Evolutionary conservation across 2,329 filamentous ascomycete genomes (phyloP), one percentile per base, ranked within the genome.

Genomic region (Calonectria hongkongensis): DNA sequence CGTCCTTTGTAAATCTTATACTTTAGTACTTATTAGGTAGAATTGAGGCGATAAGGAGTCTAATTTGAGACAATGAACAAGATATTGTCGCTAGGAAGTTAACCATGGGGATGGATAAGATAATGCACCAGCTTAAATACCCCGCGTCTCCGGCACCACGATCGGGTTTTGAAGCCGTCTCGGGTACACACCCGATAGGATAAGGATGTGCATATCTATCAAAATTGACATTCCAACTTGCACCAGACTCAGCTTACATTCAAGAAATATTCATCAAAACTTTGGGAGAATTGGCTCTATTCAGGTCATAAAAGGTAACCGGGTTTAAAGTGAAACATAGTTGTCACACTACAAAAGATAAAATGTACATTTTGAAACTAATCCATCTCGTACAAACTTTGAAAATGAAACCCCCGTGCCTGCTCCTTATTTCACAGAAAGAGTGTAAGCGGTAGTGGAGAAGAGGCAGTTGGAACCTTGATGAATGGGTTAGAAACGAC

Each of bases 391-490:
- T 15, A 15, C 10, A 63, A 47, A 6, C 8, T 7, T 4, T 10
- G 4, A 10, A 8, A 13, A 16, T 33, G 13, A 8, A 58, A 21
- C 10, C 4, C 4, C 4, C 6, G 30, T 10, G n/a, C n/a, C 12
- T 4, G n/a, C 27, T 13, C 5, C 21, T 58, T 68, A 71, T 39
- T 71, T 64, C 16, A 71, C 69, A 4, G 69, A 67, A 25, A 71
- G 54, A 36, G 64, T 71, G 41, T 71, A 71, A 9, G 56, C 56
- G 2, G 27, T 58, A 21, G 69, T 71, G 21, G 18, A 43, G n/a
- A 71, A 71, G 47, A 71, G 56, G 21, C n/a, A 28, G 64, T 68
- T 64, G 39, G 69, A 30, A 16, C 69, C 69, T 71, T 7, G 2
- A 25, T 16, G 4, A 36, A n/a, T 12, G 4, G 16, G 15, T 45